Evolutionary conservation across 805 yeast genomes (phyloP), one percentile per base, ranked within the genome.

Genomic region (Candida coleopterorum): DNA sequence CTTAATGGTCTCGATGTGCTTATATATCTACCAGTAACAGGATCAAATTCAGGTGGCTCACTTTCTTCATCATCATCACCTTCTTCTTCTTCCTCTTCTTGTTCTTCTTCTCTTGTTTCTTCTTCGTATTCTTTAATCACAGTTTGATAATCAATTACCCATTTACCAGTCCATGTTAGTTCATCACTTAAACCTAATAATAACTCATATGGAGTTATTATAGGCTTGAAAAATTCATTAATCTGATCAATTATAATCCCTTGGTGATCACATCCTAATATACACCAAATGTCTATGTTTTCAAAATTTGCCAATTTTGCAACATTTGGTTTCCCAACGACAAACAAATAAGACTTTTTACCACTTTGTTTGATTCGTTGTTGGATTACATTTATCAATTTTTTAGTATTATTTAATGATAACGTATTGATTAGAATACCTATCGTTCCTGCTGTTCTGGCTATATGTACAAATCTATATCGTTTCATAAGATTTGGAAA

Each of bases 251-350:
- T 58, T 25, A 90, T 79, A 17, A 90, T 81, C 4, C 98, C 98
- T 36, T 94, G 89, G 48, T 88, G 87, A 9, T 94, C 88, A 56
- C 98, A 93, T 0, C 98, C 98, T 10, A 93, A 60, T 9, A 93
- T 75, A 52, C 95, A 89, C 97, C 98, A 93, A 16, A 85, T 73
- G 48, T 93, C 97, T 10, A 93, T 75, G n/a, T 78, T 80, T 44
- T 90, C 98, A 55, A 93, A 93, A 56, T 93, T 93, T 8, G 97
- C 98, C 35, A 93, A 67, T 52, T 93, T 93, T 18, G 98, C 96
- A 14, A 93, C 97, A 52, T 93, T 93, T 8, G 97, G 97, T 57
- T 93, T 93, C 9, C 98, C 98, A 4, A 93, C 97, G 3, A 89
- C 97, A 63, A 93, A 88, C 54, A 87, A 74, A 53, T 93, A 93